phyloP scores from a whole-genome alignment of 352 stramenopile genomes.

The Thalassiosira livingstoniorum region DNA sequence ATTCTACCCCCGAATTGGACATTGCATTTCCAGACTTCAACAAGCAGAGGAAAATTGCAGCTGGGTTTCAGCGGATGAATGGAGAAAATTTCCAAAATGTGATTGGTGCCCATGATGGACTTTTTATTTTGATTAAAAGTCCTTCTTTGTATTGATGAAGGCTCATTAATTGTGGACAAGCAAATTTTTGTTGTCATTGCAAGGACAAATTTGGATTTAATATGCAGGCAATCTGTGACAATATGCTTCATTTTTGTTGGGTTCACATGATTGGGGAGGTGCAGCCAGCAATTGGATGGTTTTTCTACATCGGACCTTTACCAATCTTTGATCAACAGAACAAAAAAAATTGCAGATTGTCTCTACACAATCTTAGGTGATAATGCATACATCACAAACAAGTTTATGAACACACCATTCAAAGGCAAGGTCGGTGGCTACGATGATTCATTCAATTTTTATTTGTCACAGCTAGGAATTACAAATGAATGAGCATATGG shows the following conservation, averaged over 20 bases:
- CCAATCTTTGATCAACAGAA: constrained; percentile 6
- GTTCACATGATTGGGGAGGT: constrained; percentile 8
- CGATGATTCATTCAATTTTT: constrained; percentile 37
- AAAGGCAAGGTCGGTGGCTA: background rate
- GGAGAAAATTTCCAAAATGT: constrained; percentile 20
- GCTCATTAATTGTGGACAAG: constrained; percentile 1
- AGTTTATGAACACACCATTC: constrained; percentile 15
- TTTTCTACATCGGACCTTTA: background rate
- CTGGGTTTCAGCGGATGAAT: constrained; percentile 1
- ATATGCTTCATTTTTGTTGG: constrained; percentile 23
- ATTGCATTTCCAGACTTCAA: background rate
- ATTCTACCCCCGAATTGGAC: background rate
- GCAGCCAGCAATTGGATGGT: constrained; percentile 18
- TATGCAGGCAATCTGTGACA: constrained; percentile 26
- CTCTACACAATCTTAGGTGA: constrained; percentile 26
- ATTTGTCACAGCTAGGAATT: constrained; percentile 22
- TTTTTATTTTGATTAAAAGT: constrained; percentile 18
- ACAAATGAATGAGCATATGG: constrained; percentile 24
- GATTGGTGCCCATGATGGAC: constrained; percentile 21
- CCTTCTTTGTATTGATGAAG: background rate
- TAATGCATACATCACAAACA: constrained; percentile 28
- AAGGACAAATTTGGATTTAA: constrained; percentile 52
- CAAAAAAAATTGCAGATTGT: constrained; percentile 3
- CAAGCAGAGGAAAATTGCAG: constrained; percentile 13
- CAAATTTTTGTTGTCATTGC: constrained; percentile 26